Evolutionary conservation across 169 alveolate genomes (phyloP).

Genomic region (Plasmodium yoelii): DNA sequence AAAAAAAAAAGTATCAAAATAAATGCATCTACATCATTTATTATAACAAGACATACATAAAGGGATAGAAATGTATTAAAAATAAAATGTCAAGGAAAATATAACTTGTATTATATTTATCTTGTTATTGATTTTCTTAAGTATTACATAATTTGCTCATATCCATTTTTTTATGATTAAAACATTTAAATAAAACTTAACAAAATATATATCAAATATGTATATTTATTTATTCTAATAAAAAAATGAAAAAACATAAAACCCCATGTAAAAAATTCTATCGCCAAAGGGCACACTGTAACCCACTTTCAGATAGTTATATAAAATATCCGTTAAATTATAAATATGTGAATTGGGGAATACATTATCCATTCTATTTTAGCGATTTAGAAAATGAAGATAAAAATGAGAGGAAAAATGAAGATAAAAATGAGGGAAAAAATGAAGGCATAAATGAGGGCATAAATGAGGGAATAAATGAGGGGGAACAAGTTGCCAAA

Average conservation of each 20-base stretch:
- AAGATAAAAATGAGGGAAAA: not conserved
- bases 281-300: constrained; percentile 85
- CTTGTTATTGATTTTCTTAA: no score
- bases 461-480: not conserved
- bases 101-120: no score
- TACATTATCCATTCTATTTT: constrained; percentile 81
- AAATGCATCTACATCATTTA: no score
- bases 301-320: constrained; percentile 89
- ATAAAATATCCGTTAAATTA: constrained; percentile 87
- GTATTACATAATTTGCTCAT: no score
- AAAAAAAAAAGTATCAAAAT: no score
- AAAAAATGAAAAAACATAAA: constrained; percentile 44
- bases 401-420: constrained; percentile 2
- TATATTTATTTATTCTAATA: no score
- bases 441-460: not conserved
- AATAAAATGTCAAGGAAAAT: no score
- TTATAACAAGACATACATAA: no score
- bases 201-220: no score
- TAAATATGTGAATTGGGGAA: constrained; percentile 85
- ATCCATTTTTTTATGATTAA: no score
- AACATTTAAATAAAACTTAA: no score
- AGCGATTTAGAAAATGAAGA: constrained; percentile 5
- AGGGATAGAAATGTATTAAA: no score
- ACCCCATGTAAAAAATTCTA: constrained; percentile 48
- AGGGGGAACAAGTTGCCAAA: not conserved